phyloP scores from a whole-genome alignment of 2,329 filamentous ascomycete species.

The Pseudovirgaria hyperparasitica region DNA sequence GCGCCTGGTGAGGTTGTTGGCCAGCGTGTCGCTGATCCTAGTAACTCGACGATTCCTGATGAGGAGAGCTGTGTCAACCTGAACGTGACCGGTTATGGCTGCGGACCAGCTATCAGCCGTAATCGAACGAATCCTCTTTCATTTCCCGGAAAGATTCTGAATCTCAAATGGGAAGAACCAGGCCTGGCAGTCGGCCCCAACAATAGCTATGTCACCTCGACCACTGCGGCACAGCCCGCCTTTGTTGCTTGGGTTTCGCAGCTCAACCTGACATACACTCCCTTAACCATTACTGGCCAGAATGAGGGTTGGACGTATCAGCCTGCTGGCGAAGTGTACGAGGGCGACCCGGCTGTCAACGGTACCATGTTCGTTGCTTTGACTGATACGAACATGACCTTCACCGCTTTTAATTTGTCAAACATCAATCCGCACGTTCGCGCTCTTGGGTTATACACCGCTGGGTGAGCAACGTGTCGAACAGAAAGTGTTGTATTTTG shows the following conservation, averaged over 20 bases:
- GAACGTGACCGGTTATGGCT: constrained; percentile 42
- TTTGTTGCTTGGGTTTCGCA: constrained; percentile 70
- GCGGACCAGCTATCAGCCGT: constrained; percentile 50
- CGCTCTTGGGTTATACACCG: constrained; percentile 64
- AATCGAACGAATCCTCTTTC: constrained; percentile 61
- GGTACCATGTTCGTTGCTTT: constrained; percentile 69
- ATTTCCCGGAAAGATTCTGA: constrained; percentile 60
- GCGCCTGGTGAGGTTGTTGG: constrained; percentile 52
- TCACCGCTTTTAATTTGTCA: constrained; percentile 66
- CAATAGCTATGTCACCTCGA: constrained; percentile 62
- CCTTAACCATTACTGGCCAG: constrained; percentile 50
- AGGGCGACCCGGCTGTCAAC: constrained; percentile 57
- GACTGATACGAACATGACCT: constrained; percentile 52
- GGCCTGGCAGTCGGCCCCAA: constrained; percentile 63
- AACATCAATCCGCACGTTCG: constrained; percentile 65
- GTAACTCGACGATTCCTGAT: constrained; percentile 31
- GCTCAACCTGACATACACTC: constrained; percentile 43
- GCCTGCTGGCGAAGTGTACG: constrained; percentile 55
- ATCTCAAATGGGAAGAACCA: constrained; percentile 59
- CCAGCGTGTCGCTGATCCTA: constrained; percentile 43
- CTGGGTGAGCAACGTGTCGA: no score
- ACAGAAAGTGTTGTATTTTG: no score
- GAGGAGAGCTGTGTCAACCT: constrained; percentile 46
- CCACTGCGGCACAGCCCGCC: constrained; percentile 42
- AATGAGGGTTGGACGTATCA: constrained; percentile 57